Evolutionary conservation across 352 stramenopile species (phyloP).

Genomic region (Phytopythium montanum): DNA sequence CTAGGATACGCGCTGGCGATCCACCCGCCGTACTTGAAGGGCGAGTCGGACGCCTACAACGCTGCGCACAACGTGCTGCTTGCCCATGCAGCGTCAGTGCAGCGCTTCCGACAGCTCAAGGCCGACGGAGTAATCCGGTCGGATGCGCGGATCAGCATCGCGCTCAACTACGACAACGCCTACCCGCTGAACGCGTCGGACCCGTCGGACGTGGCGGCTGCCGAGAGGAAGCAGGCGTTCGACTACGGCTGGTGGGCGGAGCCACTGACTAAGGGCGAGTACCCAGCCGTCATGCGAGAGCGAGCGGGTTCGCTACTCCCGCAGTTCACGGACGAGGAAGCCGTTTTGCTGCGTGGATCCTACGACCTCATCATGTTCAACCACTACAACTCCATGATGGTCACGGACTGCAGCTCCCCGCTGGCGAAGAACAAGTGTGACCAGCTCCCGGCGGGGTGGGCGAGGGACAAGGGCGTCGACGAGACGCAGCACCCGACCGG

Average conservation of each 20-base stretch:
- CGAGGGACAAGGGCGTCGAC: constrained; percentile 31
- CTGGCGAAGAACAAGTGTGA: constrained; percentile 15
- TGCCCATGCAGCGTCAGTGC: constrained; percentile 72
- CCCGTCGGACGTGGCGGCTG: constrained; percentile 37
- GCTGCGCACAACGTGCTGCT: constrained; percentile 85
- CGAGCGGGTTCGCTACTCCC: constrained; percentile 72
- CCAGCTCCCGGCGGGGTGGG: constrained; percentile 21
- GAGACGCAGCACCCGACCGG: constrained; percentile 17
- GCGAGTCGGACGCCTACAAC: constrained; percentile 17
- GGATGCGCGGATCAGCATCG: constrained; percentile 83
- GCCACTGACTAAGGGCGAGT: constrained; percentile 66
- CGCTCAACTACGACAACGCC: constrained; percentile 67
- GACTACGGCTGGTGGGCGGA: constrained; percentile 87
- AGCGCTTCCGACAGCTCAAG: constrained; percentile 74
- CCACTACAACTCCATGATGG: constrained; percentile 70
- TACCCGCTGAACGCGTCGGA: constrained; percentile 59
- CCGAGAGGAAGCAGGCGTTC: constrained; percentile 75
- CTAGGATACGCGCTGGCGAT: background rate
- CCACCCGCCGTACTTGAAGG: background rate
- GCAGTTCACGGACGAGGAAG: constrained; percentile 70
- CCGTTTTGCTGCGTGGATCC: constrained; percentile 57
- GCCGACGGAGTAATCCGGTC: constrained; percentile 16
- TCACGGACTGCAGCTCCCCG: constrained; percentile 28
- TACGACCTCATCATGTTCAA: constrained; percentile 93
- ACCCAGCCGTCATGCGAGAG: constrained; percentile 84